phyloP scores from a whole-genome alignment of 306 rosid genomes.

The Styphnolobium japonicum region DNA sequence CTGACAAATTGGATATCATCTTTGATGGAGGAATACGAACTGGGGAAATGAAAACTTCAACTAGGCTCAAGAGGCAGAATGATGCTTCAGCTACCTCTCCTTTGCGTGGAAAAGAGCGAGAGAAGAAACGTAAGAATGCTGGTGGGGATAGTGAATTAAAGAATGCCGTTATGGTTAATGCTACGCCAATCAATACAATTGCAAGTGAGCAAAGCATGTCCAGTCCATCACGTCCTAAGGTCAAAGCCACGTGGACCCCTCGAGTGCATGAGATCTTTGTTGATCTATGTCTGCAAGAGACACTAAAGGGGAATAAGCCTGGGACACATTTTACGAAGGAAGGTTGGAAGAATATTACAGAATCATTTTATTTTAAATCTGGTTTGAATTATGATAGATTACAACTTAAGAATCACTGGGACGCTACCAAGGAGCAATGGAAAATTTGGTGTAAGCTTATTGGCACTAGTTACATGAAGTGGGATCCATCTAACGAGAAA shows the following conservation, averaged over 20 bases:
- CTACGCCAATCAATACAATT: constrained; percentile 39
- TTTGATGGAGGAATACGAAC: constrained; percentile 37
- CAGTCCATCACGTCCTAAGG: constrained; percentile 39
- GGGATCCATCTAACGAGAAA: constrained; percentile 46
- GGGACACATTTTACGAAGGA: constrained; percentile 68
- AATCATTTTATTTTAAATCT: constrained; percentile 47
- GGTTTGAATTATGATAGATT: constrained; percentile 51
- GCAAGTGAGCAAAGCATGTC: constrained; percentile 57
- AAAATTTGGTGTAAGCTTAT: constrained; percentile 59
- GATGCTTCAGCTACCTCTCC: constrained; percentile 34
- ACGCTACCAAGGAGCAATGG: constrained; percentile 65
- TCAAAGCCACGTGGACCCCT: constrained; percentile 61
- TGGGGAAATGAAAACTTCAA: constrained; percentile 19
- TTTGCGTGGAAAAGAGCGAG: constrained; percentile 31
- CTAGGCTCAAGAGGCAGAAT: constrained; percentile 35
- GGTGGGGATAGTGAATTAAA: constrained; percentile 21
- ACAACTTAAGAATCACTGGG: constrained; percentile 80
- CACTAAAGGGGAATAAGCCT: constrained; percentile 65
- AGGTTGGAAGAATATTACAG: constrained; percentile 66
- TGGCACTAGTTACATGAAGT: constrained; percentile 57
- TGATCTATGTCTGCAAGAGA: constrained; percentile 65
- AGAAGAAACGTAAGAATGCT: constrained; percentile 37
- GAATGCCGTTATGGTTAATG: constrained; percentile 38
- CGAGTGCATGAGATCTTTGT: constrained; percentile 50
- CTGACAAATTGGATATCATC: constrained; percentile 47